Evolutionary conservation across 1,139 yeast genomes (phyloP).

Genomic region (Meyerozyma smithsonii): DNA sequence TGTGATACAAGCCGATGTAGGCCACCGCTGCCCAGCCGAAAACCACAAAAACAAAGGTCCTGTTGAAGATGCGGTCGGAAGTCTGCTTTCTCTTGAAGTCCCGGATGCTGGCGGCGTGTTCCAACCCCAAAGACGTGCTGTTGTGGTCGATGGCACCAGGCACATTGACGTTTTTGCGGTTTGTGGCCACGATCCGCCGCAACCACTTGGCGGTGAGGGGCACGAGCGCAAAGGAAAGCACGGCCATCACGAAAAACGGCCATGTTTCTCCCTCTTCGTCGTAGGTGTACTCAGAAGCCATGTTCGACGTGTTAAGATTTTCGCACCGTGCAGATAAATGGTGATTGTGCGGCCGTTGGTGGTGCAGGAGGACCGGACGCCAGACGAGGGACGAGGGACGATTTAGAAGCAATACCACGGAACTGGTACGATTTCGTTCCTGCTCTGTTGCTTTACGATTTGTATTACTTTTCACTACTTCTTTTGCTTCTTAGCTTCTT

Average conservation of each 20-base stretch:
- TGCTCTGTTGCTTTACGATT: too few relatives aligned
- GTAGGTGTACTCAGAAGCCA: slow-evolving; percentile 58
- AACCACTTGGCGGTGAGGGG: slow-evolving; percentile 61
- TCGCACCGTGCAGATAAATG: too few relatives aligned
- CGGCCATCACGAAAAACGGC: slow-evolving; percentile 88
- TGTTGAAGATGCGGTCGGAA: slow-evolving; percentile 39
- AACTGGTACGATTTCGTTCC: too few relatives aligned
- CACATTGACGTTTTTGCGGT: slow-evolving; percentile 20
- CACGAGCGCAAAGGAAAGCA: slow-evolving; percentile 54
- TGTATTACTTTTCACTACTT: background rate
- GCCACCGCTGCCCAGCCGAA: slow-evolving; percentile 68
- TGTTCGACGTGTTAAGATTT: slow-evolving; percentile 12
- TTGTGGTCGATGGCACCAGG: slow-evolving; percentile 31
- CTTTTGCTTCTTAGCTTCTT: too few relatives aligned
- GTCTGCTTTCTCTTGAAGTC: slow-evolving; percentile 35
- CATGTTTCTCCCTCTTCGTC: slow-evolving; percentile 93
- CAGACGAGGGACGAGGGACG: background rate
- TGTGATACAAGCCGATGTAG: slow-evolving; percentile 42
- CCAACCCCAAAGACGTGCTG: slow-evolving; percentile 30
- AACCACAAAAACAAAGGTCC: slow-evolving; percentile 41
- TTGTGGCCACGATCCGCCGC: slow-evolving; percentile 18
- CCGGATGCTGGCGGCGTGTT: slow-evolving; percentile 38
- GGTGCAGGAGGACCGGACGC: background rate
- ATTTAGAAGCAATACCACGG: too few relatives aligned
- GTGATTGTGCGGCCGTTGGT: background rate